phyloP scores from a whole-genome alignment of 208 protist genomes.

The Leptomonas pyrrhocoris region DNA sequence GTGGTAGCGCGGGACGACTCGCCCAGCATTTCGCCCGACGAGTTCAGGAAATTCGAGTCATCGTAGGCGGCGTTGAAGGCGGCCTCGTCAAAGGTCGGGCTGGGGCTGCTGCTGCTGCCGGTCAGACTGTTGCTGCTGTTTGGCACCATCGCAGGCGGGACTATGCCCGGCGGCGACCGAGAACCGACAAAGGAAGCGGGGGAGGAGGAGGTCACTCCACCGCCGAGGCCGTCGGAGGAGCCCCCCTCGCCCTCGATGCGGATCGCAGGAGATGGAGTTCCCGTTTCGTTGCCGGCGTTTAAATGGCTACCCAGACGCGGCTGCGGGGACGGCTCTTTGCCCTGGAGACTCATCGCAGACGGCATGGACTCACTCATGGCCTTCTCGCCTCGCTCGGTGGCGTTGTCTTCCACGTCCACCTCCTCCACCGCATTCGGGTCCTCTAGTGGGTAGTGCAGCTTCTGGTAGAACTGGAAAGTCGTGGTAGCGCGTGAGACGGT shows the following conservation, averaged over 20 bases:
- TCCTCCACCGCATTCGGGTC: conserved; percentile 30
- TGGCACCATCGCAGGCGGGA: neutral
- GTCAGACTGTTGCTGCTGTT: conserved; percentile 13
- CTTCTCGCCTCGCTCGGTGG: conserved; percentile 8
- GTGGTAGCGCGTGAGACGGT: conserved; percentile 47
- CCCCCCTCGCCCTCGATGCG: conserved; percentile 5
- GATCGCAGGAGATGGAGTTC: conserved; percentile 2
- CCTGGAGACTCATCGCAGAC: neutral
- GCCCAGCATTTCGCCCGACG: conserved; percentile 28
- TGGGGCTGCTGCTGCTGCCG: conserved; percentile 41
- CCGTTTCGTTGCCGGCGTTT: neutral
- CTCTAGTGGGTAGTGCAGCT: conserved; percentile 72
- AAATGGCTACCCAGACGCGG: conserved; percentile 34
- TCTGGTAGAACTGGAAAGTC: conserved; percentile 67
- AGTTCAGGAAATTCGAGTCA: conserved; percentile 24
- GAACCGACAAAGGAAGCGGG: neutral
- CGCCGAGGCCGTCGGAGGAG: neutral
- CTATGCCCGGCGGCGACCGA: neutral
- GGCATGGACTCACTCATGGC: conserved; percentile 15
- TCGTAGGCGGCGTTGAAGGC: conserved; percentile 44
- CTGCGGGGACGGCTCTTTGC: conserved; percentile 50
- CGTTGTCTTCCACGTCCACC: conserved; percentile 11
- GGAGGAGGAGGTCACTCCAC: neutral
- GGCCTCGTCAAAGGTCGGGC: conserved; percentile 47
- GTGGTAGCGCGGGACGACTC: conserved; percentile 34